Evolutionary conservation across 139 green algal genomes (phyloP), one percentile per base, ranked within the genome.

Genomic region (Micractinium sp.): DNA sequence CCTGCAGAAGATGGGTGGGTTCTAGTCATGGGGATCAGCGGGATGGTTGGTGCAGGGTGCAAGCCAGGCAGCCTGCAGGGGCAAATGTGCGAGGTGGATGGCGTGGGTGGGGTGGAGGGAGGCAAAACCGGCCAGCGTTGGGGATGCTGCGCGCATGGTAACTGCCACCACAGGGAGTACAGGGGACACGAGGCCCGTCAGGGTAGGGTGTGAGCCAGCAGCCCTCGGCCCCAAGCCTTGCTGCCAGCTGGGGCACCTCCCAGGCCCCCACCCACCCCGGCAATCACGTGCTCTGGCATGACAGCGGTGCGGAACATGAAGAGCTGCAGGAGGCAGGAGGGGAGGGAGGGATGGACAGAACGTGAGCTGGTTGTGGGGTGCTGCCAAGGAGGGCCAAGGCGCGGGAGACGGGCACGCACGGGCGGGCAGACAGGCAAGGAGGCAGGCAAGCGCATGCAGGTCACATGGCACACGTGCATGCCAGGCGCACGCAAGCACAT

Each of bases 271-370:
- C 47, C 47, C 81, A 33, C 60, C 22, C 83, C 82, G 15, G 83
- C 38, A 31, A 87, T 79, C 36, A 87, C 83, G n/a, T 87, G 60
- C 38, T 78, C 67, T 0, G 83, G 83, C 83, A 87, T 87, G 35
- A 81, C 83, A 1, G 83, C 66, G 1, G 83, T 69, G 0, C 56
- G 38, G 19, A 80, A 80, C 83, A 87, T 87, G 27, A 87, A 74
- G 20, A 81, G 63, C 83, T 87, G 83, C 66, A 27, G 67, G 27
- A 81, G 27, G 12, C 15, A 22, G 27, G 13, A 38, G 22, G 35
- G 27, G 63, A 66, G 66, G 22, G 61, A 29, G 41, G 9, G 12
- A 38, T 12, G 39, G 9, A 12, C 5, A 39, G 38, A 22, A 20
- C 13, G 22, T 35, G 76, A 19, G 76, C 5, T 77, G 74, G 5